phyloP scores from a whole-genome alignment of 2,329 filamentous ascomycete species.

The Conoideocrella luteorostrata region DNA sequence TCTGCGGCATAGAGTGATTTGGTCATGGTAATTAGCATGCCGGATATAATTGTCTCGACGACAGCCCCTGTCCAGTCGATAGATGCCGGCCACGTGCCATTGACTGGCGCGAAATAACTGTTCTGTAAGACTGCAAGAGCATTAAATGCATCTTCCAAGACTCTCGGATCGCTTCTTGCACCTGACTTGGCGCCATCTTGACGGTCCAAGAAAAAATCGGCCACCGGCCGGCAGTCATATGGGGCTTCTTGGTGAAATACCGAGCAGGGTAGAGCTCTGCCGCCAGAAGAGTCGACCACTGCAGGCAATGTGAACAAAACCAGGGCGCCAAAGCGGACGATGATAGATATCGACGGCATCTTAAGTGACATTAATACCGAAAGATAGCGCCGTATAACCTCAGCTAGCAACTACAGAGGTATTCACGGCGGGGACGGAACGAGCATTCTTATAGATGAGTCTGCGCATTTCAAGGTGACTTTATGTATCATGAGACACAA shows the following conservation, averaged over 20 bases:
- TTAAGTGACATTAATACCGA: too few relatives aligned
- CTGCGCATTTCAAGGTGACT: too few relatives aligned
- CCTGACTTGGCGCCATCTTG: neutral
- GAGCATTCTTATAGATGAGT: too few relatives aligned
- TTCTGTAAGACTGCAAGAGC: slow-evolving; percentile 72
- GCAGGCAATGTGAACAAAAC: neutral
- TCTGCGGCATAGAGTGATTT: slow-evolving; percentile 40
- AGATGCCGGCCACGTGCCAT: slow-evolving; percentile 74
- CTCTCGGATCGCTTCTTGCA: slow-evolving; percentile 2
- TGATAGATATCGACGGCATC: neutral
- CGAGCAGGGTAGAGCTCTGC: neutral
- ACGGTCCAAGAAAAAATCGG: neutral
- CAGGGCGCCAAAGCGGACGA: neutral
- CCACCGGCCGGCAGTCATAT: slow-evolving; percentile 1
- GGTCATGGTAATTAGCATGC: slow-evolving; percentile 65
- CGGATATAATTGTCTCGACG: slow-evolving; percentile 70
- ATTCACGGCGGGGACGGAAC: too few relatives aligned
- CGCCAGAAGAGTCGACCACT: neutral
- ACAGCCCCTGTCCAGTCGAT: slow-evolving; percentile 96
- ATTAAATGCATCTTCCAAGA: slow-evolving; percentile 46
- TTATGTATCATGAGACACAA: too few relatives aligned
- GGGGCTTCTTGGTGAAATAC: neutral
- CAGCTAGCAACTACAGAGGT: too few relatives aligned
- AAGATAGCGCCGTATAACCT: too few relatives aligned
- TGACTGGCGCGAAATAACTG: slow-evolving; percentile 68